phyloP scores from a whole-genome alignment of 257 asterid genomes.

The Nicotiana undulata region DNA sequence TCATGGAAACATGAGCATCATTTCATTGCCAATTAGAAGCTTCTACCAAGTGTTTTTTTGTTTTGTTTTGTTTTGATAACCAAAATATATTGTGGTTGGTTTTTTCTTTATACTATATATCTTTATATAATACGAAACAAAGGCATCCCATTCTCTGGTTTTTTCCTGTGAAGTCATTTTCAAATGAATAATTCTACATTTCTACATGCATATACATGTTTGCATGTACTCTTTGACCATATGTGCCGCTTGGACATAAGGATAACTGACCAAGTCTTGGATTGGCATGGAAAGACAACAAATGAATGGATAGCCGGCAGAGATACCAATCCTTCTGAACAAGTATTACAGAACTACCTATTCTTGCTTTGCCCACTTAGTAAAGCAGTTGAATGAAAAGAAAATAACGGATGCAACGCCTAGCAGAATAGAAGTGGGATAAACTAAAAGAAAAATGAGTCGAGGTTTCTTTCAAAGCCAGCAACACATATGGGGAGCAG shows the following conservation, averaged over 20 bases:
- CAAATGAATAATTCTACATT: neutral
- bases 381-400: neutral
- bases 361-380: neutral
- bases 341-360: conserved; percentile 3
- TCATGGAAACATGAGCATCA: neutral
- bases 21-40: neutral
- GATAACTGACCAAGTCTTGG: conserved; percentile 13
- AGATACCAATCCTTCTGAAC: conserved; percentile 1
- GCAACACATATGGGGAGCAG: conserved; percentile 29
- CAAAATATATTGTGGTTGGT: too few relatives aligned
- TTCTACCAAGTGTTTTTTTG: neutral
- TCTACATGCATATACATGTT: neutral
- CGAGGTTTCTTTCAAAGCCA: conserved; percentile 12
- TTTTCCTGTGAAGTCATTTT: neutral
- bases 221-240: conserved; percentile 1
- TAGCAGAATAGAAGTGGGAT: neutral
- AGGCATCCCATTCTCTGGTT: neutral
- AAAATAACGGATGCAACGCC: neutral
- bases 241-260: conserved; percentile 10
- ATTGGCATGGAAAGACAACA: conserved; percentile 4
- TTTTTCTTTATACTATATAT: neutral
- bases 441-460: neutral
- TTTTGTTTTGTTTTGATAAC: too few relatives aligned
- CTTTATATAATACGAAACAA: neutral
- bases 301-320: conserved; percentile 11